Conservation (phyloP, 768 basidiomycete species). For the Tubosaeta brunneosetosa region DNA sequence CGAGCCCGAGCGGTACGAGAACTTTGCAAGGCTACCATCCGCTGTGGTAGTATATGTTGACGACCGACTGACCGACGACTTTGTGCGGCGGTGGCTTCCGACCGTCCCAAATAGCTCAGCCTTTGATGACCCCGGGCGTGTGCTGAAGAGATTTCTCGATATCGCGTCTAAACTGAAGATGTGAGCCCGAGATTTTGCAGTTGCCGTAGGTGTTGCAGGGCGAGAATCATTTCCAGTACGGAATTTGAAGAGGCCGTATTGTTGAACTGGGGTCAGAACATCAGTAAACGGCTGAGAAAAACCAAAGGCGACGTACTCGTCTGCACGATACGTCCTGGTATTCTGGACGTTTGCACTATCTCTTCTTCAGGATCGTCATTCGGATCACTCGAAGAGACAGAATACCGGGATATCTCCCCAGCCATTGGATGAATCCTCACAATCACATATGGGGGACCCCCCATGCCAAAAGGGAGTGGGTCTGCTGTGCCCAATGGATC, state of each 20-base stretch:
- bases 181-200: constrained; percentile 67
- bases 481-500: constrained; percentile 74
- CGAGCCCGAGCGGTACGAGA: constrained; percentile 68
- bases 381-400: constrained; percentile 69
- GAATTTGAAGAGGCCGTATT: constrained; percentile 87
- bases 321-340: constrained; percentile 72
- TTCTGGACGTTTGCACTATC: constrained; percentile 70
- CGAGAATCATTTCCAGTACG: constrained; percentile 68
- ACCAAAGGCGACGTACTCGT: constrained; percentile 57
- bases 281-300: not conserved
- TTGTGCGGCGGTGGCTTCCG: constrained; percentile 54
- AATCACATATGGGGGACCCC: constrained; percentile 68
- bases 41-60: constrained; percentile 65
- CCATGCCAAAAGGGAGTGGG: constrained; percentile 69
- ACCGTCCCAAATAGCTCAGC: constrained; percentile 75
- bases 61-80: constrained; percentile 67
- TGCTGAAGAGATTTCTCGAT: constrained; percentile 81
- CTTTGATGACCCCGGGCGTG: constrained; percentile 61
- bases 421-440: constrained; percentile 80
- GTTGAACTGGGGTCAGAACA: constrained; percentile 56
- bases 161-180: constrained; percentile 89
- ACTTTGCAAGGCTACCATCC: constrained; percentile 65
- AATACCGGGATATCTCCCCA: constrained; percentile 77
- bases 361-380: constrained; percentile 75
- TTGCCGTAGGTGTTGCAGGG: constrained; percentile 83